Percentiles rank a stretch among this genome's conserved stretches.
Evolutionary conservation across 1,284 basidiomycete species (phyloP).

Genomic region (Leucoagaricus sp.): DNA sequence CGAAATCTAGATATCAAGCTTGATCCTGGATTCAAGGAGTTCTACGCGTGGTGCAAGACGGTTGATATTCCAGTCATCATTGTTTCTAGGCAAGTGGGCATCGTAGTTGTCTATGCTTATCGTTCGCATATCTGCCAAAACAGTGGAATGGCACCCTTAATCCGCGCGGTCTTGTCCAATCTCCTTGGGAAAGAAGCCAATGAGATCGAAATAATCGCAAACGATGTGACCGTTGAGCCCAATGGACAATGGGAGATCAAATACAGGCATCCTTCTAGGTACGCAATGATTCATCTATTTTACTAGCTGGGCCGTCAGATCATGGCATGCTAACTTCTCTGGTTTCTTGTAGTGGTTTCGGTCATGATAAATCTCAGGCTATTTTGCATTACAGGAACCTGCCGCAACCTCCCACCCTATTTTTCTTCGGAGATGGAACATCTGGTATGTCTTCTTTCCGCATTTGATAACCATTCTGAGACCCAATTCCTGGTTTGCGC

Average conservation of each 20-base stretch:
- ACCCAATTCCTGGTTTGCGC: background rate
- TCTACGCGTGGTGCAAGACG: slow-evolving; percentile 79
- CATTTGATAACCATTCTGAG: background rate
- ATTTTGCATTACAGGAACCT: slow-evolving; percentile 85
- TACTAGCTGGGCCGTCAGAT: slow-evolving; percentile 53
- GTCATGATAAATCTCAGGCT: slow-evolving; percentile 92
- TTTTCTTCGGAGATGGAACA: slow-evolving; percentile 96
- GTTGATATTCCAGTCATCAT: slow-evolving; percentile 86
- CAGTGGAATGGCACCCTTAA: slow-evolving; percentile 91
- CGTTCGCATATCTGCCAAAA: background rate
- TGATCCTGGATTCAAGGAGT: slow-evolving; percentile 86
- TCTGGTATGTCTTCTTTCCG: slow-evolving; percentile 55
- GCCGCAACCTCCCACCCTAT: slow-evolving; percentile 72
- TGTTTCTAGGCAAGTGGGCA: slow-evolving; percentile 77
- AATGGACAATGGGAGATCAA: slow-evolving; percentile 84
- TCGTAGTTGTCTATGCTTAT: background rate
- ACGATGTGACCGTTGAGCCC: slow-evolving; percentile 70
- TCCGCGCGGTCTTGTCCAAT: slow-evolving; percentile 83
- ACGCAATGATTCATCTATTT: slow-evolving; percentile 73
- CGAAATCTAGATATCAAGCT: slow-evolving; percentile 70
- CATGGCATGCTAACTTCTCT: background rate
- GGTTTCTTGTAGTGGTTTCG: slow-evolving; percentile 60
- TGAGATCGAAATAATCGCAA: slow-evolving; percentile 88
- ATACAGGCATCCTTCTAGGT: slow-evolving; percentile 87
- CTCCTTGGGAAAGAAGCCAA: slow-evolving; percentile 74